Evolutionary conservation across 371 early-diverging fungal genomes (phyloP).

Genomic region (Blakeslea trispora): DNA sequence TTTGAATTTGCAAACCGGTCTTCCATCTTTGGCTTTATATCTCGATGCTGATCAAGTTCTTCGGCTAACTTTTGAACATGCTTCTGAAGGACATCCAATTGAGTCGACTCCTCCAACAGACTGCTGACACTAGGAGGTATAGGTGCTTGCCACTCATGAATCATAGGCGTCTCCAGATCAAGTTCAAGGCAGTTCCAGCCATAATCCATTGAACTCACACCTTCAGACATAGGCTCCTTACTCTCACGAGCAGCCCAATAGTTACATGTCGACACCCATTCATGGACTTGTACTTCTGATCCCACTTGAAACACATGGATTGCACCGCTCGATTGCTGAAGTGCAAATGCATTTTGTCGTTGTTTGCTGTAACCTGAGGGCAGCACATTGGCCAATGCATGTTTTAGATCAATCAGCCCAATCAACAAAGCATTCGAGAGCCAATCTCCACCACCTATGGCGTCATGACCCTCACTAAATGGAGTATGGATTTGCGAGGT

Average conservation of each 20-base stretch:
- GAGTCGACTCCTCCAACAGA: conserved; percentile 34
- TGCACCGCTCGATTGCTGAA: conserved; percentile 78
- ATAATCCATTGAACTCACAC: conserved; percentile 86
- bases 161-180: not conserved
- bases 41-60: conserved; percentile 44
- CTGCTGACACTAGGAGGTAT: conserved; percentile 40
- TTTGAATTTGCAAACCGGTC: conserved; percentile 45
- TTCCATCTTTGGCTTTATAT: conserved; percentile 45
- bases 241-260: conserved; percentile 91
- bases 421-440: conserved; percentile 30
- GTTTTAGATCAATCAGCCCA: conserved; percentile 71
- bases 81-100: conserved; percentile 33
- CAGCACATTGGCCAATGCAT: conserved; percentile 76
- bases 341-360: conserved; percentile 81
- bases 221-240: conserved; percentile 85
- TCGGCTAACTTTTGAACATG: conserved; percentile 36
- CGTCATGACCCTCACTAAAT: not conserved
- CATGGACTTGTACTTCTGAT: conserved; percentile 65
- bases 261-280: conserved; percentile 88
- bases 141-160: conserved; percentile 44
- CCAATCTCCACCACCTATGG: conserved; percentile 14
- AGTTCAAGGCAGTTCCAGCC: conserved; percentile 71
- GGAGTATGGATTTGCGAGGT: conserved; percentile 4
- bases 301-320: conserved; percentile 83
- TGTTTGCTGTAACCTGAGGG: conserved; percentile 80